phyloP scores from a whole-genome alignment of 192 early-diverging fungal genomes.

The Chytriomyces hyalinus region DNA sequence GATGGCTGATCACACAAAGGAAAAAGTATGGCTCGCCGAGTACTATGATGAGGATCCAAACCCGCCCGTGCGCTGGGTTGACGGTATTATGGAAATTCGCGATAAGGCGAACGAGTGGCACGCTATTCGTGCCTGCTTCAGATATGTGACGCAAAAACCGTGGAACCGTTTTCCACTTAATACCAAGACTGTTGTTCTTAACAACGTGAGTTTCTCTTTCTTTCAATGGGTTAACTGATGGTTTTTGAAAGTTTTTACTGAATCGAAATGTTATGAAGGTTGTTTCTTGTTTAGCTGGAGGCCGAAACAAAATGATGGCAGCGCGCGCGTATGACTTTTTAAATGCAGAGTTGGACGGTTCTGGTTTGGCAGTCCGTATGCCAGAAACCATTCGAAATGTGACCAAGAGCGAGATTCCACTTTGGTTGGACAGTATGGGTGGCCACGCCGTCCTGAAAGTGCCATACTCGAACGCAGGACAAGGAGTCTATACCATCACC shows the following conservation, averaged over 20 bases:
- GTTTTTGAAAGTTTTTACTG: neutral
- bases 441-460: constrained; percentile 87
- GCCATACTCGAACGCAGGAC: constrained; percentile 83
- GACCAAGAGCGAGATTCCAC: constrained; percentile 78
- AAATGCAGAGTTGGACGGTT: constrained; percentile 75
- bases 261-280: constrained; percentile 47
- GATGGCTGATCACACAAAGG: constrained; percentile 71
- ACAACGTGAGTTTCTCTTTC: constrained; percentile 46
- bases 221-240: neutral
- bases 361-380: constrained; percentile 68
- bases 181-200: constrained; percentile 76
- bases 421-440: constrained; percentile 83
- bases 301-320: constrained; percentile 91
- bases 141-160: constrained; percentile 86
- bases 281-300: constrained; percentile 83
- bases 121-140: constrained; percentile 80
- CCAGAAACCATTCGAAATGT: constrained; percentile 89
- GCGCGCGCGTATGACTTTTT: constrained; percentile 83
- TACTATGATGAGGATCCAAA: constrained; percentile 69
- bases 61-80: constrained; percentile 78
- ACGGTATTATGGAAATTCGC: constrained; percentile 72
- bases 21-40: constrained; percentile 50
- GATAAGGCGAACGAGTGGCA: constrained; percentile 74
- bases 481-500: constrained; percentile 91
- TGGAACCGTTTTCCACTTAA: constrained; percentile 83